These are phyloP conservation scores for Apiotrichum gracile DNA, from an alignment of 1,284 basidiomycete genomes.

Conservation along the genomic window DNA sequence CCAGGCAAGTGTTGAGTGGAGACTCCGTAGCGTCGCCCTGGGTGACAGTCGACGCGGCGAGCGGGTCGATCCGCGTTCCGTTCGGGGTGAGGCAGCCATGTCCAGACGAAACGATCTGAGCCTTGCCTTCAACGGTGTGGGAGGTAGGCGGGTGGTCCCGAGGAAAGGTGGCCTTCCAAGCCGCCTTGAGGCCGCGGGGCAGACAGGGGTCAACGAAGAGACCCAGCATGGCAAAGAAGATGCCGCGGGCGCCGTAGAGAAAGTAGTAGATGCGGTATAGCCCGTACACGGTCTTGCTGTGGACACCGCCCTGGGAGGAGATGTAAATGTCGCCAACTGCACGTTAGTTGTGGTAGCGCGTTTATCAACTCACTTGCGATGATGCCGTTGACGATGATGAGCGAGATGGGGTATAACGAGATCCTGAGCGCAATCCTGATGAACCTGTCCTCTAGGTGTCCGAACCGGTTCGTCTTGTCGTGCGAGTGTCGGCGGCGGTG, in stretches of 20 bases:
- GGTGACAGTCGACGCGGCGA: background rate
- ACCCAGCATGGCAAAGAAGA: slow-evolving; percentile 11
- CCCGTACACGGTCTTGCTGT: slow-evolving; percentile 5
- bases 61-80: background rate
- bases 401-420: slow-evolving; percentile 22
- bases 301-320: slow-evolving; percentile 7
- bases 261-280: slow-evolving; percentile 21
- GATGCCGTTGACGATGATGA: slow-evolving; percentile 25
- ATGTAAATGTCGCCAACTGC: slow-evolving; percentile 19
- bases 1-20: background rate
- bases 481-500: slow-evolving; percentile 1
- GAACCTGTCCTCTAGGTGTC: slow-evolving; percentile 17
- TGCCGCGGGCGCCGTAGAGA: slow-evolving; percentile 16
- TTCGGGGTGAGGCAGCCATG: background rate
- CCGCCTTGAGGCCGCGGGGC: slow-evolving; percentile 4
- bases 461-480: slow-evolving; percentile 8
- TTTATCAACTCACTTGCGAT: slow-evolving; percentile 12
- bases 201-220: slow-evolving; percentile 18
- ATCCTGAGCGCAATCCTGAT: slow-evolving; percentile 24
- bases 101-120: background rate
- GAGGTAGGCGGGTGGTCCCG: background rate
- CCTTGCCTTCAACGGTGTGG: background rate
- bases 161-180: slow-evolving; percentile 1
- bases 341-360: background rate
- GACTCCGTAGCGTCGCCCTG: background rate